phyloP scores from a whole-genome alignment of 805 yeast species.

The Saturnispora sanitii region DNA sequence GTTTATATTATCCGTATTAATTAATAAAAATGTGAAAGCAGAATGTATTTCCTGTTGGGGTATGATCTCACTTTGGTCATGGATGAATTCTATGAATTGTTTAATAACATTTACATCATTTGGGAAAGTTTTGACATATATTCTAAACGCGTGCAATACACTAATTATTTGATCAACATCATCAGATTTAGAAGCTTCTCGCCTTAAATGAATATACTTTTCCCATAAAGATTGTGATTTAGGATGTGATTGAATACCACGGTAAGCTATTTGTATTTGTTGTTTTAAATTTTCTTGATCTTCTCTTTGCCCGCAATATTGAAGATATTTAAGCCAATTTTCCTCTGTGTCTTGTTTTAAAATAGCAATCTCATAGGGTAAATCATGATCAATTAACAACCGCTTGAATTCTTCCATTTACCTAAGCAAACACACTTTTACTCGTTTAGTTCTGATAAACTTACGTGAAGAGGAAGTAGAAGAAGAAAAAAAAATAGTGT shows the following conservation, averaged over 20 bases:
- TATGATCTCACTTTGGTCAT: too few species aligned
- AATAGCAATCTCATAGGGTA: conserved; percentile 3
- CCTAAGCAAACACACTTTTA: too few species aligned
- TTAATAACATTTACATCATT: too few species aligned
- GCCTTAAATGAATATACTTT: neutral
- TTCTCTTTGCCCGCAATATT: conserved; percentile 23
- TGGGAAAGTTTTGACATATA: too few species aligned
- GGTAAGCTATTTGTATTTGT: neutral
- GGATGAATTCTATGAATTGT: neutral
- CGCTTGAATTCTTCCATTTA: conserved; percentile 27
- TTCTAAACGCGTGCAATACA: neutral
- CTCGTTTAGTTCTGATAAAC: neutral
- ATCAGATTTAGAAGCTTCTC: too few species aligned
- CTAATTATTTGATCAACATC: too few species aligned
- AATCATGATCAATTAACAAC: conserved; percentile 7
- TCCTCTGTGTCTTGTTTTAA: conserved; percentile 24
- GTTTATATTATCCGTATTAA: too few species aligned
- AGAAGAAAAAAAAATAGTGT: neutral
- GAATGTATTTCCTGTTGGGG: too few species aligned
- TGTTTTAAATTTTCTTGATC: conserved; percentile 18
- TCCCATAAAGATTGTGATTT: too few species aligned
- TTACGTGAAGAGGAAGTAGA: neutral
- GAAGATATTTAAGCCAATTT: conserved; percentile 38
- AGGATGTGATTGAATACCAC: neutral
- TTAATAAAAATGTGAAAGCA: too few species aligned